Base-by-base conservation (phyloP, 2,329 filamentous ascomycete species). In the Ophiostoma perfectum region DNA sequence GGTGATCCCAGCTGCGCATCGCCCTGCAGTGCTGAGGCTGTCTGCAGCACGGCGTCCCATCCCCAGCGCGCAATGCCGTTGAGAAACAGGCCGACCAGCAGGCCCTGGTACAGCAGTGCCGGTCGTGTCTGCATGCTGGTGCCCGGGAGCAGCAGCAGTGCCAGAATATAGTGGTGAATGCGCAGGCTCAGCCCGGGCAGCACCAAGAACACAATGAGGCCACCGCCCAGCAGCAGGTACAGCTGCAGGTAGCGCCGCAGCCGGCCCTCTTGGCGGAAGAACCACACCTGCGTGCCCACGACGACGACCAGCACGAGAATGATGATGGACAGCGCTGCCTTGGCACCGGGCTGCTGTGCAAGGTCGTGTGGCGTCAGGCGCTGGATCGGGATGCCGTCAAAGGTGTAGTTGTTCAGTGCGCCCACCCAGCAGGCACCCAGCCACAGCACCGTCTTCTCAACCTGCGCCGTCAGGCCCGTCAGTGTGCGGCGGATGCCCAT, bases 41-140 rank as follows among this genome's bases (percentile, higher is more conserved):
- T 98, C 78, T 99, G 89, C 16, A 99, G 84, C 64, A 99, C 87
- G 0, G 90, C 85, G 71, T 92, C 93, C 77, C 96, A 99, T 0
- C 93, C 93, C 95, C 95, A 98, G 60, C 94, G 86, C 4, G 93
- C 94, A 70, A 96, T 88, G 66, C 95, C 94, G 76, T 97, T 97
- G 79, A 97, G 89, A 77, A 97, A 98, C 0, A 98, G 84, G 0
- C 95, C 95, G 7, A 98, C 81, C 0, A 99, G 82, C 1, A 99
- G 81, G 11, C 95, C 95, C 77, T 98, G 94, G 75, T 95, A 98
- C 2, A 97, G 78, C 8, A 98, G 81, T 0, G 89, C 89, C 0
- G 92, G 90, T 0, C 95, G 86, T 5, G 91, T 98, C 73, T 97
- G 93, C 77, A 98, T 88, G 67, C 87, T 88, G 0, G 95, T 98